These are phyloP conservation scores for Boletus barrowsii DNA, from an alignment of 768 basidiomycete genomes.

Conservation along the genomic window DNA sequence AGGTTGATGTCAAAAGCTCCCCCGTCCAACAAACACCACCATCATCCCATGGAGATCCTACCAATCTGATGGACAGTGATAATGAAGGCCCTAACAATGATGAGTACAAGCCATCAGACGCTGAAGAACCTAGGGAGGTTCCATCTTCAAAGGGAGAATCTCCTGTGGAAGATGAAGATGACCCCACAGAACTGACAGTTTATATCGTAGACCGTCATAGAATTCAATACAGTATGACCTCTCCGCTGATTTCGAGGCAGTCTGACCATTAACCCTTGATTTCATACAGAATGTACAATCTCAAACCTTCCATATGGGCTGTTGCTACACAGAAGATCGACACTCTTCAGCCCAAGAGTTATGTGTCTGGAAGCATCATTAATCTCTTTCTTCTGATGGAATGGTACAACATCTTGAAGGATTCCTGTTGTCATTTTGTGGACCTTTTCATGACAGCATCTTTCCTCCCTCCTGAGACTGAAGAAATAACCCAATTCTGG, in stretches of 20 bases:
- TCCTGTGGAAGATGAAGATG: no score
- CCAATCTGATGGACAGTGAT: no score
- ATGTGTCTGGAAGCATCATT: slow-evolving; percentile 2
- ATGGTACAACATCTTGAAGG: not conserved
- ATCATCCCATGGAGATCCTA: no score
- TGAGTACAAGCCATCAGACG: not conserved
- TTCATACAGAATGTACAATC: not conserved
- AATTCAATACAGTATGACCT: not conserved
- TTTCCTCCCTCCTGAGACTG: fast-evolving
- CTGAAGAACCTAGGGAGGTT: no score
- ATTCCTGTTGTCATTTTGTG: not conserved
- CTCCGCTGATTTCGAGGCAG: fast-evolving
- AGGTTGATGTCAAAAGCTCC: no score
- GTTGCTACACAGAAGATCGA: not conserved
- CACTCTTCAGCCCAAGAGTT: not conserved
- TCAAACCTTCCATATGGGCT: slow-evolving; percentile 9
- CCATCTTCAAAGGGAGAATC: no score
- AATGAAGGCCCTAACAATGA: no score
- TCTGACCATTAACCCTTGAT: no score
- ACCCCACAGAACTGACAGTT: no score
- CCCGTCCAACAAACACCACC: no score
- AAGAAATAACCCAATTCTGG: not conserved
- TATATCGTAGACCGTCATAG: not conserved
- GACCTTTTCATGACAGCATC: slow-evolving; percentile 2
- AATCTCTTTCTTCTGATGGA: slow-evolving; percentile 4